Conservation (phyloP, 1,284 basidiomycete species). For the Paramarasmius palmivorus region DNA sequence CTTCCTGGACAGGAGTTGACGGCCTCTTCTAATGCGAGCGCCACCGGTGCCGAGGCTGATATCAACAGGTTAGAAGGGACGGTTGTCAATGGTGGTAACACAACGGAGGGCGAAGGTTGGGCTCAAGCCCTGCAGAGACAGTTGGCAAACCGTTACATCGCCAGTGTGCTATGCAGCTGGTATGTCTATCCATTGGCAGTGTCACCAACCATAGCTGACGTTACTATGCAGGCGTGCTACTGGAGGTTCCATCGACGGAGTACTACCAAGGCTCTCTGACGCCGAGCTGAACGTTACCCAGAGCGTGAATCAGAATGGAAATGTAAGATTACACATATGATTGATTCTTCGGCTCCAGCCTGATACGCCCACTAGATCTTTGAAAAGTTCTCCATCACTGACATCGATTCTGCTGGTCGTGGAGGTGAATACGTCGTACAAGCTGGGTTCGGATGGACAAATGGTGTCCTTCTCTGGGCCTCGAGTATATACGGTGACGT, state of each 20-base stretch:
- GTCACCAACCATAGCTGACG: slow-evolving; percentile 14
- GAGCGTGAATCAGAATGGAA: slow-evolving; percentile 68
- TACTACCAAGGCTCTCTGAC: slow-evolving; percentile 70
- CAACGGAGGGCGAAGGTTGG: slow-evolving; percentile 68
- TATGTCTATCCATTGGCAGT: slow-evolving; percentile 32
- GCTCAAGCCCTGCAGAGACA: slow-evolving; percentile 62
- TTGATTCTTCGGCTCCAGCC: not conserved
- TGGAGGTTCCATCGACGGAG: slow-evolving; percentile 73
- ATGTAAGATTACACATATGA: slow-evolving; percentile 45
- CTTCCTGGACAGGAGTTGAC: slow-evolving; percentile 69
- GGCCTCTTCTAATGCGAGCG: slow-evolving; percentile 51
- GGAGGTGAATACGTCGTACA: slow-evolving; percentile 89
- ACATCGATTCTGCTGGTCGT: slow-evolving; percentile 82
- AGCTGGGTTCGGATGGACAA: slow-evolving; percentile 90
- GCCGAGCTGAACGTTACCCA: slow-evolving; percentile 75
- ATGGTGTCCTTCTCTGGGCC: slow-evolving; percentile 80
- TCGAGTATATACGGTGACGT: slow-evolving; percentile 70
- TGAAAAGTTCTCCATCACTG: slow-evolving; percentile 80
- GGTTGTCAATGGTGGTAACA: slow-evolving; percentile 75
- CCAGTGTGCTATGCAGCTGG: slow-evolving; percentile 89
- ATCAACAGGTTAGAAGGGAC: slow-evolving; percentile 61
- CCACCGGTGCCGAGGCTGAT: slow-evolving; percentile 55
- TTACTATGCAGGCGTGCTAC: slow-evolving; percentile 60
- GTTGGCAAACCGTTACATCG: slow-evolving; percentile 80
- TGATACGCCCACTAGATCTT: slow-evolving; percentile 75